Percentiles rank a stretch among this genome's conserved stretches.
phyloP scores from a whole-genome alignment of 2,329 filamentous ascomycete species.

The Mycosphaerelloides madeirae region DNA sequence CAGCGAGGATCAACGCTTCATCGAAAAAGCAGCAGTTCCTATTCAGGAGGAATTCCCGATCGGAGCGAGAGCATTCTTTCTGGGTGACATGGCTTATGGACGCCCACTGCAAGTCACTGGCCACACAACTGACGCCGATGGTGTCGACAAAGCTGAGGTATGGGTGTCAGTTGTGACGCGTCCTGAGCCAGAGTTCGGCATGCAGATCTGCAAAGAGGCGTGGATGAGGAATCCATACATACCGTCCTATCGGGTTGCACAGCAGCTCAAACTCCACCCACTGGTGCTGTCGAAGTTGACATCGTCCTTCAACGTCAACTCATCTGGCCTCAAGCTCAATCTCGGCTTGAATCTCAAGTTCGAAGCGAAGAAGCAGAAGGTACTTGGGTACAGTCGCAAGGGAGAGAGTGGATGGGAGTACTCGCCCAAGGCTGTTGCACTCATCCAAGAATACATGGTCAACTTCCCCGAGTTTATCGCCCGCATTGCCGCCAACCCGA shows the following conservation, averaged over 20 bases:
- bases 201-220: conserved; percentile 64
- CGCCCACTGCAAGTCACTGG: conserved; percentile 77
- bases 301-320: conserved; percentile 80
- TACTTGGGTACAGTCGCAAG: conserved; percentile 89
- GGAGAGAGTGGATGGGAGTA: conserved; percentile 90
- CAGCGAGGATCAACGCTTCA: conserved; percentile 87
- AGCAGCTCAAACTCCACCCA: conserved; percentile 73
- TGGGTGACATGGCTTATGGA: conserved; percentile 90
- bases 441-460: conserved; percentile 86
- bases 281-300: conserved; percentile 93
- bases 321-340: conserved; percentile 79
- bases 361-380: conserved; percentile 90
- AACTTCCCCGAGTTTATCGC: conserved; percentile 94
- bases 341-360: conserved; percentile 95
- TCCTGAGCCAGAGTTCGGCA: conserved; percentile 77
- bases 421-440: conserved; percentile 72
- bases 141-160: conserved; percentile 68
- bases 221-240: conserved; percentile 70
- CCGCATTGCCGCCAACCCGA: conserved; percentile 77
- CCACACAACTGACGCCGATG: conserved; percentile 56
- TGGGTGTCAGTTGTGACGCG: conserved; percentile 67
- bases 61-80: conserved; percentile 80
- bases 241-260: conserved; percentile 84
- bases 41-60: conserved; percentile 88
- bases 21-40: conserved; percentile 81